These are phyloP conservation scores for Rhododendron griersonianum DNA, from an alignment of 148 eudicot genomes.

Conservation along the genomic window DNA sequence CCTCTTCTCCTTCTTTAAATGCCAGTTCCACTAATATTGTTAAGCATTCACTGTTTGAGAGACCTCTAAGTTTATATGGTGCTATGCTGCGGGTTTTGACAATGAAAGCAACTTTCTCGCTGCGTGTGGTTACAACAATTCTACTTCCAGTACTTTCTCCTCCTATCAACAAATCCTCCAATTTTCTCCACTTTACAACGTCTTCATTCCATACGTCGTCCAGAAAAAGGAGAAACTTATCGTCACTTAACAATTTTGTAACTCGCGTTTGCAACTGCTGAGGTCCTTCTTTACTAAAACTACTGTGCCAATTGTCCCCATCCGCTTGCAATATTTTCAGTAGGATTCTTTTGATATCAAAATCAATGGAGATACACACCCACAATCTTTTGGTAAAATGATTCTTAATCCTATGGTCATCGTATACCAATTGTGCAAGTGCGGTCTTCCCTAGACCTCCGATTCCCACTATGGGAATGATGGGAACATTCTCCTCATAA, in stretches of 20 bases:
- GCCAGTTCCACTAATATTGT: conserved; percentile 16
- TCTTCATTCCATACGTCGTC: conserved; percentile 32
- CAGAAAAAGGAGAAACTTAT: conserved; percentile 20
- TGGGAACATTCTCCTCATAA: neutral
- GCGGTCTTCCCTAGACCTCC: conserved; percentile 34
- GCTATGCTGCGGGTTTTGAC: neutral
- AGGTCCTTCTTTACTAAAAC: neutral
- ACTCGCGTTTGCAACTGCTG: neutral
- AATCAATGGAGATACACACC: conserved; percentile 25
- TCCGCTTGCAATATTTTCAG: neutral
- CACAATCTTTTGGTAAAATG: conserved; percentile 22
- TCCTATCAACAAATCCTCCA: neutral
- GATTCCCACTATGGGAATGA: conserved; percentile 24
- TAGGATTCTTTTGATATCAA: conserved; percentile 1
- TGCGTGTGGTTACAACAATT: conserved; percentile 26
- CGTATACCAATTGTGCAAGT: conserved; percentile 19
- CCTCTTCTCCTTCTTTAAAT: conserved; percentile 16
- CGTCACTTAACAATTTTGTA: neutral
- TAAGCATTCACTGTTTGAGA: conserved; percentile 13
- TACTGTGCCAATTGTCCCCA: neutral
- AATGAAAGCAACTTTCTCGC: conserved; percentile 7
- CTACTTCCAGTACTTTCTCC: conserved; percentile 4
- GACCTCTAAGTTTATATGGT: neutral
- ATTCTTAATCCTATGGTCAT: neutral
- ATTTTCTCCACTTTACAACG: too few relatives aligned